Base-by-base conservation (phyloP, 2,329 filamentous ascomycete genomes). In the Hymenoscyphus albidus region DNA sequence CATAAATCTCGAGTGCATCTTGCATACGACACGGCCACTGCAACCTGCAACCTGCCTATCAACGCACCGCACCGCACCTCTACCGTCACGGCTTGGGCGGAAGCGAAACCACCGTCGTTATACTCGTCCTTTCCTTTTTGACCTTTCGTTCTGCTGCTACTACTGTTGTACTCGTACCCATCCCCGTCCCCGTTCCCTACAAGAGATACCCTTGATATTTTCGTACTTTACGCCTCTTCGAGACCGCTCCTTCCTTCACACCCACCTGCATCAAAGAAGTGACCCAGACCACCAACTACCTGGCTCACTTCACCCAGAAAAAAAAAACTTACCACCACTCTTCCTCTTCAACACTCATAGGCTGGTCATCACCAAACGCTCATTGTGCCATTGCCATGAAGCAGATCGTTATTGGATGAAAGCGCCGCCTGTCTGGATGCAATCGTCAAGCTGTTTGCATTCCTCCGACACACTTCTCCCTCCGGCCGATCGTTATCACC, bases 371-470 rank as follows among this genome's bases (percentile, higher is more conserved):
- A 59, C 40, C 42, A 54, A 51, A 38, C 31, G 22, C 38, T 39
- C 27, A 18, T 44, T 27, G 38, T 31, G 38, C 27, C 18, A 51
- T 54, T 61, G 59, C 44, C 59, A 61, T 61, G 59, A 42, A 61
- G 40, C 7, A 42, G 35, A 51, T 61, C 42, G 27, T 55, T 61
- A 51, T 61, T 35, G 35, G 39, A 51, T 31, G 14, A 51, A 31
- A 16, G 27, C 59, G 2, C 59, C 39, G 13, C 22, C 5, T 39
- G 27, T 42, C 22, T 51, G 70, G 70, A 72, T 68, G 70, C 64
- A 68, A 69, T 68, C 62, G 65, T 69, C 71, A 70, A 70, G 70
- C 67, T 39, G 65, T 66, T 65, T 68, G 62, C 69, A 70, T 69
- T 69, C 68, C 65, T 61, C 58, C 31, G 22, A 31, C 32, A 35